A percentile compares a stretch with the other conserved stretches of the same genome.
Conservation (phyloP, 176 grass and related monocot species). For the Raddia distichophylla region DNA sequence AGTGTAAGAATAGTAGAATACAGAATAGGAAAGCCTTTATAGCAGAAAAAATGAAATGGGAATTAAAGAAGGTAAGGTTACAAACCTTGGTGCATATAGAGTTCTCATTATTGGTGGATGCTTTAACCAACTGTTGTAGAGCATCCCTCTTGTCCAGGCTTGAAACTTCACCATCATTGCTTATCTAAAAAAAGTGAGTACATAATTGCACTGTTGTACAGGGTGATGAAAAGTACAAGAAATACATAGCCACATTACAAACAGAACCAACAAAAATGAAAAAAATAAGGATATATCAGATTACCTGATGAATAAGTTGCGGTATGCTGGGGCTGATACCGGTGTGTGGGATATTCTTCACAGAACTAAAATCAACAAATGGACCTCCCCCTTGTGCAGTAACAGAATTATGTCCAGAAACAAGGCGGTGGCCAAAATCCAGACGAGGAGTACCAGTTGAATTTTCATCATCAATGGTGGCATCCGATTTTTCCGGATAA, state of each 20-base stretch:
- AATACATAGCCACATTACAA: constrained; percentile 19
- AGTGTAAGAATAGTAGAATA: background rate
- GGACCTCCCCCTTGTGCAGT: constrained; percentile 46
- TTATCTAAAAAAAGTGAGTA: constrained; percentile 48
- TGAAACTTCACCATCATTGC: constrained; percentile 58
- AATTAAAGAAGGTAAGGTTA: constrained; percentile 6
- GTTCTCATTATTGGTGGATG: constrained; percentile 60
- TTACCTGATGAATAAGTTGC: constrained; percentile 85
- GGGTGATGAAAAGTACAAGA: constrained; percentile 6
- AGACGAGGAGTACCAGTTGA: constrained; percentile 67
- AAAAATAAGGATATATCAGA: constrained; percentile 27
- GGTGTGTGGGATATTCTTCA: constrained; percentile 36
- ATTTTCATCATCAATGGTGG: constrained; percentile 60
- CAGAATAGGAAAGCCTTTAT: constrained; percentile 20
- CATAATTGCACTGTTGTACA: constrained; percentile 4
- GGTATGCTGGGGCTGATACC: constrained; percentile 61
- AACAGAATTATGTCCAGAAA: constrained; percentile 45
- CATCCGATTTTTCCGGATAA: constrained; percentile 67
- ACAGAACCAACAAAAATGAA: constrained; percentile 15
- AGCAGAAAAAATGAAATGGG: constrained; percentile 4
- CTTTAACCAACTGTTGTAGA: constrained; percentile 71
- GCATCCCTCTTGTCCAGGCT: constrained; percentile 56
- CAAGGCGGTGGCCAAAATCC: constrained; percentile 44
- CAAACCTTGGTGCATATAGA: constrained; percentile 86
- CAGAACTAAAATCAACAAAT: constrained; percentile 44